Evolutionary conservation across 371 early-diverging fungal genomes (phyloP).

Genomic region (Rhizopus arrhizus): DNA sequence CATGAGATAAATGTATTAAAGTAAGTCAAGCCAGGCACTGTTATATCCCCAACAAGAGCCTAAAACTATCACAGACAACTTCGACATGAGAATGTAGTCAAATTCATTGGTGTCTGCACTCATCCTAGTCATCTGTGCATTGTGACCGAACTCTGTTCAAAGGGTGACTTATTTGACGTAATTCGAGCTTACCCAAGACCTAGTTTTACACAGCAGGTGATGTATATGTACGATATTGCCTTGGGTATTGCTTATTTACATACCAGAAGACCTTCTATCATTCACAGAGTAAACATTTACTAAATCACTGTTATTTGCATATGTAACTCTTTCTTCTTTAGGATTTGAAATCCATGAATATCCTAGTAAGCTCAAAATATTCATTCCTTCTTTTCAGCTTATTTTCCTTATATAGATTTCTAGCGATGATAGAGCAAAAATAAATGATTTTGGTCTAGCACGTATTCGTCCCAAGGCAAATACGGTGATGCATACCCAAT

Average conservation of each 20-base stretch:
- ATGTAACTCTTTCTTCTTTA: background rate
- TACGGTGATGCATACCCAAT: constrained; percentile 71
- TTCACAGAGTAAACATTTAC: constrained; percentile 38
- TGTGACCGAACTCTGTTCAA: constrained; percentile 74
- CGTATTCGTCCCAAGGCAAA: constrained; percentile 73
- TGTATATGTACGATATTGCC: constrained; percentile 85
- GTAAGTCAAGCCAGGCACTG: constrained; percentile 33
- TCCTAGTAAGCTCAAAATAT: constrained; percentile 50
- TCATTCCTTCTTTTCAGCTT: no score
- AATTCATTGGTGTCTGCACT: constrained; percentile 76
- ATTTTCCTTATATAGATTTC: constrained; percentile 43
- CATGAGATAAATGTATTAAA: constrained; percentile 80
- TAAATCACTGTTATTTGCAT: no score
- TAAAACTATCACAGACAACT: constrained; percentile 51
- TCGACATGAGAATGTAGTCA: constrained; percentile 77
- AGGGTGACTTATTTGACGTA: constrained; percentile 79
- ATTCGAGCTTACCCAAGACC: constrained; percentile 70
- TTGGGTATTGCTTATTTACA: constrained; percentile 75
- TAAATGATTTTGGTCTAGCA: constrained; percentile 83
- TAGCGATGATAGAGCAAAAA: constrained; percentile 71
- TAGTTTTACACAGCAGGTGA: constrained; percentile 67
- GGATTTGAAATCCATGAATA: constrained; percentile 89
- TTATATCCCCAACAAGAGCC: background rate
- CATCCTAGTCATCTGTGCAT: constrained; percentile 71
- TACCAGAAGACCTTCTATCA: constrained; percentile 51